Conservation (phyloP, 2,329 filamentous ascomycete genomes). For the Nemania abortiva region DNA sequence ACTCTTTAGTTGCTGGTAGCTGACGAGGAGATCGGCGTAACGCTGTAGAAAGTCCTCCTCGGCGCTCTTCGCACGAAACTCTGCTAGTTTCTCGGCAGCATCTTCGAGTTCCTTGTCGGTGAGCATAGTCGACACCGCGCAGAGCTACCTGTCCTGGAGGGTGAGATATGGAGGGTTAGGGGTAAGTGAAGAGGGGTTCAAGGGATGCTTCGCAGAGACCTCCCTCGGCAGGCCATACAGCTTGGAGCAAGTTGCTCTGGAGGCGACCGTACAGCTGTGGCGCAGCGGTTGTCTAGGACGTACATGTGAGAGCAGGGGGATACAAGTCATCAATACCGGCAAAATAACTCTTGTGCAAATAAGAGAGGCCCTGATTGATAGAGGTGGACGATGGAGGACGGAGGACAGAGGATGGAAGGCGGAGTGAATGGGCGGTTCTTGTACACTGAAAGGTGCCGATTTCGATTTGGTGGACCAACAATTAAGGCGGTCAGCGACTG, state of each 20-base stretch:
- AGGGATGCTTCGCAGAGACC: background rate
- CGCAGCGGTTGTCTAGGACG: background rate
- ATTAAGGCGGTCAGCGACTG: background rate
- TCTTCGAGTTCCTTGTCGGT: slow-evolving; percentile 48
- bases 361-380: background rate
- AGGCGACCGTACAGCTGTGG: background rate
- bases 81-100: slow-evolving; percentile 49
- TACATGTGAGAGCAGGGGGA: background rate
- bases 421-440: background rate
- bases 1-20: slow-evolving; percentile 67
- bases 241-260: background rate
- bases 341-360: background rate
- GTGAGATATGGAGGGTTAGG: background rate
- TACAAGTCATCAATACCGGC: no score
- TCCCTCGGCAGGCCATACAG: background rate
- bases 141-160: background rate
- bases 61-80: slow-evolving; percentile 48
- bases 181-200: background rate
- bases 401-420: background rate
- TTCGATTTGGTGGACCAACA: background rate
- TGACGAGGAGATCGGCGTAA: slow-evolving; percentile 60
- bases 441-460: background rate
- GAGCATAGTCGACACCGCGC: slow-evolving; percentile 41
- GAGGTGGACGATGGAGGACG: background rate
- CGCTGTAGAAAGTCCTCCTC: slow-evolving; percentile 51